These are phyloP conservation scores for Globisporangium lucens DNA, from an alignment of 352 stramenopile genomes.

Conservation along the genomic window DNA sequence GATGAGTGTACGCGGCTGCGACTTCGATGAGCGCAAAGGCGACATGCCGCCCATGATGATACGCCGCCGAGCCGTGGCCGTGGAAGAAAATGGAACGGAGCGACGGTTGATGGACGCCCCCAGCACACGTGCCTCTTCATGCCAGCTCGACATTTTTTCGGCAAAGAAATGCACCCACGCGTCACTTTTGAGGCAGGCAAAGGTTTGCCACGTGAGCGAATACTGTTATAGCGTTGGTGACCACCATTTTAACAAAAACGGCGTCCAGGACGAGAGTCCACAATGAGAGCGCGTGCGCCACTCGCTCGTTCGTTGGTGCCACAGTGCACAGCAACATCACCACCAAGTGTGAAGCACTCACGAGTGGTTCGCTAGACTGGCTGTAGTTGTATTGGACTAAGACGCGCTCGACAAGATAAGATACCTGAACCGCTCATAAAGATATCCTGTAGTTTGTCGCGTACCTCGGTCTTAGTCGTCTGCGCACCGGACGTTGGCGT, in stretches of 20 bases:
- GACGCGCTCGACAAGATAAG: too few species aligned
- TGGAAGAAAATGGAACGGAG: background rate
- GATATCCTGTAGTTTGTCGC: background rate
- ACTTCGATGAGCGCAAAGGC: background rate
- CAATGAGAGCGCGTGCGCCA: background rate
- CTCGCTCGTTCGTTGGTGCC: background rate
- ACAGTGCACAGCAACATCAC: background rate
- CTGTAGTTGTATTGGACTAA: too few species aligned
- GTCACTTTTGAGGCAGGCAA: background rate
- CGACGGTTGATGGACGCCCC: background rate
- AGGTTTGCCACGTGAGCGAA: background rate
- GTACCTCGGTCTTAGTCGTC: background rate
- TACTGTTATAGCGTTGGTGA: background rate
- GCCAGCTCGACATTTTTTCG: background rate
- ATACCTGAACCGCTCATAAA: background rate
- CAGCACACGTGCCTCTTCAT: background rate
- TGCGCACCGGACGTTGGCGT: background rate
- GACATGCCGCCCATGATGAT: background rate
- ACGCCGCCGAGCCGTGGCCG: too few species aligned
- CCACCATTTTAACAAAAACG: background rate
- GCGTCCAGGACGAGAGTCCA: background rate
- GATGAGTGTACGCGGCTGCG: constrained; percentile 1
- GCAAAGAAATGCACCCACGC: background rate
- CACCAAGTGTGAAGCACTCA: background rate
- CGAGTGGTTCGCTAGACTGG: background rate